These are phyloP conservation scores for Neurospora sp. DNA, from an alignment of 495 filamentous ascomycete species.

Conservation along the genomic window DNA sequence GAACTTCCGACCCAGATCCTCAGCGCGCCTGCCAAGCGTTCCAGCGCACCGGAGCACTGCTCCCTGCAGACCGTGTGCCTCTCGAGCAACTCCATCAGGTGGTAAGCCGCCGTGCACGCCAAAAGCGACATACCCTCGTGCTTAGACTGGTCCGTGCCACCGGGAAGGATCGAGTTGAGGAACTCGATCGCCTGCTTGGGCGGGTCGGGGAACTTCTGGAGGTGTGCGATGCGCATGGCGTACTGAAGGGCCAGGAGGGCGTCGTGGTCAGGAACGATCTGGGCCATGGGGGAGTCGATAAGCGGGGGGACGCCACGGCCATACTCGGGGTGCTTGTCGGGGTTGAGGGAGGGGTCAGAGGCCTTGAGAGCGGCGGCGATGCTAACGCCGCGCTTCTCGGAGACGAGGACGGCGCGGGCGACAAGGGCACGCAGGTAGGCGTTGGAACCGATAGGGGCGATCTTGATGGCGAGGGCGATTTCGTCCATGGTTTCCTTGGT, in stretches of 20 bases:
- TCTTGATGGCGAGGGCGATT: slow-evolving; percentile 56
- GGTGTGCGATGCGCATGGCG: slow-evolving; percentile 68
- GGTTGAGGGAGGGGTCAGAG: slow-evolving; percentile 39
- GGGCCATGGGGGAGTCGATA: slow-evolving; percentile 17
- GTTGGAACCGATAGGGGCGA: slow-evolving; percentile 71
- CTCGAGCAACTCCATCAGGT: slow-evolving; percentile 50
- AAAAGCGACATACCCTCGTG: slow-evolving; percentile 55
- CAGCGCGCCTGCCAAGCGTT: slow-evolving; percentile 42
- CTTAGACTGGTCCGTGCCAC: neutral
- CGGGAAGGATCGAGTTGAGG: slow-evolving; percentile 36
- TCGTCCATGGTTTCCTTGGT: slow-evolving; percentile 37
- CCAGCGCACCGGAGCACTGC: slow-evolving; percentile 35
- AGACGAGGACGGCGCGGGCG: slow-evolving; percentile 50
- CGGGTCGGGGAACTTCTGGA: slow-evolving; percentile 39
- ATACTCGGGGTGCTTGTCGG: slow-evolving; percentile 25
- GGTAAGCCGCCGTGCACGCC: slow-evolving; percentile 68
- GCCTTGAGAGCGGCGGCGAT: slow-evolving; percentile 46
- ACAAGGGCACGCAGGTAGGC: slow-evolving; percentile 71
- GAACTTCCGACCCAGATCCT: slow-evolving; percentile 45
- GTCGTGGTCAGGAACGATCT: slow-evolving; percentile 45
- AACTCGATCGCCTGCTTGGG: slow-evolving; percentile 32
- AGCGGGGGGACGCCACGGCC: slow-evolving; percentile 15
- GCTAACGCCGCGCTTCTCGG: slow-evolving; percentile 41
- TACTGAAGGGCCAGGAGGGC: slow-evolving; percentile 65
- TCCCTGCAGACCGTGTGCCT: slow-evolving; percentile 44